Percentiles rank a stretch among this genome's conserved stretches.
Evolutionary conservation across 495 filamentous ascomycete genomes (phyloP).

Genomic region (Xylaria venustula): DNA sequence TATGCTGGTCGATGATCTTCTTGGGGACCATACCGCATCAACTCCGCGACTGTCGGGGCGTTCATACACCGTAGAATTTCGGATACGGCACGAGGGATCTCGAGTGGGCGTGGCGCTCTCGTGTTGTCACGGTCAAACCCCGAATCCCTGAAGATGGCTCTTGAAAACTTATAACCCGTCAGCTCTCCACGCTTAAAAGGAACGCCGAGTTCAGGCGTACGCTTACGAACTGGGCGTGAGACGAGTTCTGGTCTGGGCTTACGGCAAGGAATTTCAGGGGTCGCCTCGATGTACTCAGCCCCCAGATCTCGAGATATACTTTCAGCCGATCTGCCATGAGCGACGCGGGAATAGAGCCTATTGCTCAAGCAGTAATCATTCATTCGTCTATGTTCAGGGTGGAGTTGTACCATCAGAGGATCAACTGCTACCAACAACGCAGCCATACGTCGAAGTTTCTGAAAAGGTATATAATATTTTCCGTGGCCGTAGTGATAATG

Average conservation of each 20-base stretch:
- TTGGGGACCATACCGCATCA: background rate
- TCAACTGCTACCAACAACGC: constrained; percentile 17
- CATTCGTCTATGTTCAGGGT: constrained; percentile 9
- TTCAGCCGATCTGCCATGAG: background rate
- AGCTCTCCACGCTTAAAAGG: background rate
- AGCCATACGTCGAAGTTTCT: constrained; percentile 6
- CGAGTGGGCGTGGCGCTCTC: background rate
- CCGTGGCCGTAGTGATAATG: constrained; percentile 24
- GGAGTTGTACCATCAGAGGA: constrained; percentile 17
- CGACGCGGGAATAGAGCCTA: constrained; percentile 12
- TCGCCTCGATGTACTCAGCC: background rate
- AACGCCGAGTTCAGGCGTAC: background rate
- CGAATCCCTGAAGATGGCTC: background rate
- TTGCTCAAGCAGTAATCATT: constrained; percentile 1
- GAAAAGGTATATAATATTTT: constrained; percentile 1
- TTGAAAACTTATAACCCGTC: background rate
- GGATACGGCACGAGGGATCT: background rate
- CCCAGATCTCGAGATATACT: background rate
- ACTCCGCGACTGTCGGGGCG: background rate
- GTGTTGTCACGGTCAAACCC: background rate
- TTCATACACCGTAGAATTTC: background rate
- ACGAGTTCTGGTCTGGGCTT: no score
- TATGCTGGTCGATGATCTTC: constrained; percentile 3
- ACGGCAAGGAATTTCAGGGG: background rate
- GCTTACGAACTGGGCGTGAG: background rate